Percentiles rank a stretch among this genome's conserved stretches.
These are phyloP conservation scores for Coemansia erecta DNA, from an alignment of 192 early-diverging fungal genomes.

Conservation along the genomic window DNA sequence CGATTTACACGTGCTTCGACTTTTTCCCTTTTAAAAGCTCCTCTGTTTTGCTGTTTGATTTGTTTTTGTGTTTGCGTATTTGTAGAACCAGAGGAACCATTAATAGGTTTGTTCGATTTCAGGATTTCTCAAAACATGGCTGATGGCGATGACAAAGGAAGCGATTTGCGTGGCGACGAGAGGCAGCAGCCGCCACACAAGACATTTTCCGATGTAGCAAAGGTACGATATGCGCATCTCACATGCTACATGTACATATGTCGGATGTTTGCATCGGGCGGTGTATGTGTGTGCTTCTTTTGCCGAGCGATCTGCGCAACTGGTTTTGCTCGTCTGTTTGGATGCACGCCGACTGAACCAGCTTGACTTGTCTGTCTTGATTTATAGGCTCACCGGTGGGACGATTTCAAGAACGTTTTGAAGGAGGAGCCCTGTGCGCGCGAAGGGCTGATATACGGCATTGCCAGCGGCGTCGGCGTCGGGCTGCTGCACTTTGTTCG, in stretches of 20 bases:
- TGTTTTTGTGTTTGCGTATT: conserved; percentile 2
- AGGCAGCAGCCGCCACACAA: conserved; percentile 14
- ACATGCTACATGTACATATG: conserved; percentile 1
- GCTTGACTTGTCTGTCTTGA: not conserved
- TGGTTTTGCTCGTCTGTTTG: not conserved
- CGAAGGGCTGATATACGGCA: conserved; percentile 48
- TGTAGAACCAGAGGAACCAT: conserved; percentile 3
- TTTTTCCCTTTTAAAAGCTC: not conserved
- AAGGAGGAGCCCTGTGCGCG: conserved; percentile 39
- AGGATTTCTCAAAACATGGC: conserved; percentile 6
- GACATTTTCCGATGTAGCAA: conserved; percentile 23
- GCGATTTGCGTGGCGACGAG: conserved; percentile 20
- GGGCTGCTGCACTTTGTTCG: conserved; percentile 36
- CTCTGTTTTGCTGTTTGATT: not conserved
- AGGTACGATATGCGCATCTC: conserved; percentile 12
- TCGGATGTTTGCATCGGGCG: not conserved
- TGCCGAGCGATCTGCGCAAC: conserved; percentile 2
- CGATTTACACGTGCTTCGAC: conserved; percentile 4
- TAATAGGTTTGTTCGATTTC: not conserved
- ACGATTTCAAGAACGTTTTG: conserved; percentile 20
- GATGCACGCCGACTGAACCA: not conserved
- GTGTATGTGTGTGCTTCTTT: not conserved
- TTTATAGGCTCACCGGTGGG: conserved; percentile 41
- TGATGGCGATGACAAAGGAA: conserved; percentile 10
- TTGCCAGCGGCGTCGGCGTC: conserved; percentile 24